A percentile compares a stretch with the other conserved stretches of the same genome.
phyloP scores from a whole-genome alignment of 495 filamentous ascomycete species.

The Hypoxylon subgilvum region DNA sequence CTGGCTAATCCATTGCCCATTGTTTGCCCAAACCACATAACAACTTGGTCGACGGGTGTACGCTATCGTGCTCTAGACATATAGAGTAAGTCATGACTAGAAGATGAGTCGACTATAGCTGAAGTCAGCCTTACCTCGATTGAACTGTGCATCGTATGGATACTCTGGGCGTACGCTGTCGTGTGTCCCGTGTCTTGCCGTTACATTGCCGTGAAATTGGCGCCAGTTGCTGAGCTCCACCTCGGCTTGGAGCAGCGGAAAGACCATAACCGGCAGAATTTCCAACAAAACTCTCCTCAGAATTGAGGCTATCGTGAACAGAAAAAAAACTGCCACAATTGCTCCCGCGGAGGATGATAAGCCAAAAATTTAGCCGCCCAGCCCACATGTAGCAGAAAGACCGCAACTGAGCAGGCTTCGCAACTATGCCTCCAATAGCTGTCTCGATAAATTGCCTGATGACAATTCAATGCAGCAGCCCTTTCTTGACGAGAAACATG shows the following conservation, averaged over 20 bases:
- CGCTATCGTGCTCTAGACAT: conserved; percentile 1
- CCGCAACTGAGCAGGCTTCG: not conserved
- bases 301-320: conserved; percentile 31
- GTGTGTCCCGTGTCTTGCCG: conserved; percentile 29
- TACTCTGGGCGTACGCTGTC: conserved; percentile 10
- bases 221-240: conserved; percentile 33
- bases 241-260: conserved; percentile 30
- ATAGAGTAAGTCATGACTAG: conserved; percentile 13
- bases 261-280: conserved; percentile 33
- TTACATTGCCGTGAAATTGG: conserved; percentile 32
- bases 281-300: conserved; percentile 16
- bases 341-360: conserved; percentile 3
- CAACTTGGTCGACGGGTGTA: conserved; percentile 4
- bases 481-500: not conserved
- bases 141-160: conserved; percentile 25
- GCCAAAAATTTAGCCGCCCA: conserved; percentile 13
- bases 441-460: conserved; percentile 7
- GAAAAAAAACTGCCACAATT: conserved; percentile 18
- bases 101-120: conserved; percentile 2
- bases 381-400: not conserved
- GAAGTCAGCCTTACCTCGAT: conserved; percentile 17
- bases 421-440: conserved; percentile 2
- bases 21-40: conserved; percentile 4
- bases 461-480: conserved; percentile 8
- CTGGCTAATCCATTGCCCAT: conserved; percentile 8